Evolutionary conservation across 2,329 filamentous ascomycete genomes (phyloP), one percentile per base, ranked within the genome.

Genomic region (Clonostachys solani): DNA sequence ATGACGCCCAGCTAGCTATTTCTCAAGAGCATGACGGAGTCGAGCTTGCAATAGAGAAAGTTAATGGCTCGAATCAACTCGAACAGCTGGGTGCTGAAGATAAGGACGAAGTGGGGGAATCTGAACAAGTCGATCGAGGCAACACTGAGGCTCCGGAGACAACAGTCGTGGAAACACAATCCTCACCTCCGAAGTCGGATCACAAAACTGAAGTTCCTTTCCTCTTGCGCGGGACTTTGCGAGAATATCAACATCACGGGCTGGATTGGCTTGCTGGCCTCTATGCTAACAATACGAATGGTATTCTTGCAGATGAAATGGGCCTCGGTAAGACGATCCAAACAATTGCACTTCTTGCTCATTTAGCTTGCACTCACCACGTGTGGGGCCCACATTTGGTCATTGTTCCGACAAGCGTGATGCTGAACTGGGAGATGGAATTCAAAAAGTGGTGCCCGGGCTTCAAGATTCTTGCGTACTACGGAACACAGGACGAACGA

Each of bases 401-500:
- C 43, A 87, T 99, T 50, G 94, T 99, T 3, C 94, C 94, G 2
- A 99, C 94, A 3, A 97, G 92, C 66, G 95, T 99, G 43, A 96
- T 99, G 78, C 81, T 99, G 54, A 99, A 99, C 62, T 99, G 94
- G 94, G 95, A 99, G 65, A 97, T 97, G 87, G 94, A 99, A 67
- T 99, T 99, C 77, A 97, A 97, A 62, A 99, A 99, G 64, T 99
- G 92, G 83, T 89, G 92, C 48, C 94, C 95, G 4, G 92, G 94
- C 1, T 99, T 99, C 75, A 97, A 96, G 63, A 95, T 99, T 47
- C 75, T 99, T 49, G 94, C 92, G 0, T 99, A 99, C 69, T 99
- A 97, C 62, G 94, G 95, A 40, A 89, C 86, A 40, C 87, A 92
- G 57, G 91, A 96, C 55, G 94, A 99, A 67, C 86, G 94, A 42